Base-by-base conservation (phyloP, 768 basidiomycete species). In the Baorangia bicolor region DNA sequence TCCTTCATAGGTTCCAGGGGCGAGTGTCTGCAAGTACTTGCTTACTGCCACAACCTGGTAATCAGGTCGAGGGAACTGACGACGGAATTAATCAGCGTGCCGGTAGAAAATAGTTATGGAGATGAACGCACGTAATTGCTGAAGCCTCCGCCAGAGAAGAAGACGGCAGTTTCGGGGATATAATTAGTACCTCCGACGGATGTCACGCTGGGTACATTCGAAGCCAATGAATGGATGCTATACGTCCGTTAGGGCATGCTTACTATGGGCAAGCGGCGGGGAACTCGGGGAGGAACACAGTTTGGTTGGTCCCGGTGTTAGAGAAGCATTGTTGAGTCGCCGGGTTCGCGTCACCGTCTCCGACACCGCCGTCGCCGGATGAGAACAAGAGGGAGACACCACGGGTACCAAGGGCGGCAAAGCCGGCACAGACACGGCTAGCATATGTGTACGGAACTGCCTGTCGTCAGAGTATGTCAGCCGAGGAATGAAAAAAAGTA, bases 111-210 rank as follows among this genome's bases (percentile, higher is more conserved):
- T 1, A 12, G 13, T 20, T 5, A 11, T 23, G 4, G 5, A 2
- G 10, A 49, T 34, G 37, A 46, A 47, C 39, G 79, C 59, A 87
- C 86, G 49, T 82, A 81, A 58, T 86, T 76, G 65, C 86, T 88
- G 73, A 90, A 91, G 3, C 88, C 88, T 34, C 88, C 88, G 1
- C 87, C 86, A 13, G 86, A 88, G 73, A 88, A 86, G 58, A 50
- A 66, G 0, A 78, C 80, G 0, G 82, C 83, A 14, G 75, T 75
- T 66, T 91, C 88, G 0, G 86, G 87, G 47, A 87, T 70, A 37
- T 71, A 57, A 23, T 68, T 69, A 1, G 88, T 90, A 10, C 82
- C 89, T 8, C 89, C 89, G 3, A 92, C 88, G 3, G 85, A 58
- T 4, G 89, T 92, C 20, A 89, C 85, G 58, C 88, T 90, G 9